A percentile compares a stretch with the other conserved stretches of the same genome.
These are phyloP conservation scores for Tetracladium marchalianum DNA, from an alignment of 495 filamentous ascomycete species.

Conservation along the genomic window DNA sequence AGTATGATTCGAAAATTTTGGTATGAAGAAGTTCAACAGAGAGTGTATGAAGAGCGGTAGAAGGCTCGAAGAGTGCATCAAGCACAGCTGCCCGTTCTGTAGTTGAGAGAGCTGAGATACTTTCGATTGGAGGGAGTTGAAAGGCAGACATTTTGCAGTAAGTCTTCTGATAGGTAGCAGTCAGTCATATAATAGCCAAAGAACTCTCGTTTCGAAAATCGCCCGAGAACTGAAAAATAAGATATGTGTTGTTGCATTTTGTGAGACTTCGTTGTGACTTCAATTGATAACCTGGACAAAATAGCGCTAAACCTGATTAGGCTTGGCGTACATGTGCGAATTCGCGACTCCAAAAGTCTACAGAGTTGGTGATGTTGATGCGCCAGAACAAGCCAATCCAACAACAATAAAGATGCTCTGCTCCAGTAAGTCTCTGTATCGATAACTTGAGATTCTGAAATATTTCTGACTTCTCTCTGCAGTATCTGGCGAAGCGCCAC, in stretches of 20 bases:
- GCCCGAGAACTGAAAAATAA: no score
- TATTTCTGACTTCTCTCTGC: slow-evolving; percentile 17
- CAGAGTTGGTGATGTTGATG: slow-evolving; percentile 5
- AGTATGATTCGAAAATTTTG: slow-evolving; percentile 52
- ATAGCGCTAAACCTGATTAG: no score
- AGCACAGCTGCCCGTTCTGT: slow-evolving; percentile 51
- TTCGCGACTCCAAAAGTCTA: slow-evolving; percentile 4
- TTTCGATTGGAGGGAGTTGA: slow-evolving; percentile 39
- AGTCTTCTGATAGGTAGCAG: not conserved
- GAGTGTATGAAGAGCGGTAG: slow-evolving; percentile 60
- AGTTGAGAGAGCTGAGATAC: slow-evolving; percentile 44
- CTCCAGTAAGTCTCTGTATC: slow-evolving; percentile 48
- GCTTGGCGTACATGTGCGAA: no score
- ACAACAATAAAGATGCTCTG: slow-evolving; percentile 51
- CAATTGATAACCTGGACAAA: no score
- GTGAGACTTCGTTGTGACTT: no score
- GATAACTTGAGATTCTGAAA: not conserved
- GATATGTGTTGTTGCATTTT: no score
- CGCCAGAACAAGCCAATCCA: slow-evolving; percentile 15
- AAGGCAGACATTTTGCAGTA: slow-evolving; percentile 15
- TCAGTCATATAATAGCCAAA: no score
- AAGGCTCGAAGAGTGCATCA: slow-evolving; percentile 83
- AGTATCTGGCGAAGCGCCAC: slow-evolving; percentile 97
- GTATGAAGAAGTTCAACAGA: slow-evolving; percentile 54
- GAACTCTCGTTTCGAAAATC: no score